These are phyloP conservation scores for Plenodomus lindquistii DNA, from an alignment of 2,329 filamentous ascomycete species.

Conservation along the genomic window DNA sequence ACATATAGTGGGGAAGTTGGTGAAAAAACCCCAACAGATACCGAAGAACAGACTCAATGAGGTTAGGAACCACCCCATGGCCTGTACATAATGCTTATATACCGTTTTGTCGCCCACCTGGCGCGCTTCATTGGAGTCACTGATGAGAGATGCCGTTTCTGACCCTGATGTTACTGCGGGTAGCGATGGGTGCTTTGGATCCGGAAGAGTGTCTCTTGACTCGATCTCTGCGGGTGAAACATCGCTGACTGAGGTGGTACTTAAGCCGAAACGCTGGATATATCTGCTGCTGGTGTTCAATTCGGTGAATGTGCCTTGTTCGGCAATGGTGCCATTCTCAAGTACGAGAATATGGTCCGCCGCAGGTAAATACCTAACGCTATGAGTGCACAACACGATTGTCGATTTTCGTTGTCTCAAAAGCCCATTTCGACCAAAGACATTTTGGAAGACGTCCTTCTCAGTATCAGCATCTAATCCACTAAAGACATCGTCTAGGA, in stretches of 20 bases:
- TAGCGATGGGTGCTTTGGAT: background rate
- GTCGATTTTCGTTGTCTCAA: conserved; percentile 37
- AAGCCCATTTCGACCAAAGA: conserved; percentile 49
- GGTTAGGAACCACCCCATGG: conserved; percentile 6
- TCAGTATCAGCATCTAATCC: conserved; percentile 54
- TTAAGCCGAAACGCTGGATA: too few species aligned
- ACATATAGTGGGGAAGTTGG: conserved; percentile 15
- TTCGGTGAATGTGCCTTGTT: conserved; percentile 42
- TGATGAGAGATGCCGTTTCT: background rate
- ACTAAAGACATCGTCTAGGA: conserved; percentile 55
- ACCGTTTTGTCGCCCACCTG: conserved; percentile 14
- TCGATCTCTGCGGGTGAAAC: too few species aligned
- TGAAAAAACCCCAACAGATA: conserved; percentile 13
- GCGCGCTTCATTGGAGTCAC: conserved; percentile 1
- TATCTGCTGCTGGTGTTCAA: too few species aligned
- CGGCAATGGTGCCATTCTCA: conserved; percentile 5
- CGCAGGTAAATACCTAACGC: conserved; percentile 7
- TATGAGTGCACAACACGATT: conserved; percentile 19
- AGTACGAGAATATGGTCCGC: conserved; percentile 16
- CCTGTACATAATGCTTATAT: conserved; percentile 16
- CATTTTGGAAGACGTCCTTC: conserved; percentile 48
- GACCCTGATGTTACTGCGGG: background rate
- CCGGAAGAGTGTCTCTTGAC: background rate
- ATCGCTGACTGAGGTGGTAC: too few species aligned
- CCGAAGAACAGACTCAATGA: conserved; percentile 1